Base-by-base conservation (phyloP, 306 rosid genomes). In the Prunus mume region DNA sequence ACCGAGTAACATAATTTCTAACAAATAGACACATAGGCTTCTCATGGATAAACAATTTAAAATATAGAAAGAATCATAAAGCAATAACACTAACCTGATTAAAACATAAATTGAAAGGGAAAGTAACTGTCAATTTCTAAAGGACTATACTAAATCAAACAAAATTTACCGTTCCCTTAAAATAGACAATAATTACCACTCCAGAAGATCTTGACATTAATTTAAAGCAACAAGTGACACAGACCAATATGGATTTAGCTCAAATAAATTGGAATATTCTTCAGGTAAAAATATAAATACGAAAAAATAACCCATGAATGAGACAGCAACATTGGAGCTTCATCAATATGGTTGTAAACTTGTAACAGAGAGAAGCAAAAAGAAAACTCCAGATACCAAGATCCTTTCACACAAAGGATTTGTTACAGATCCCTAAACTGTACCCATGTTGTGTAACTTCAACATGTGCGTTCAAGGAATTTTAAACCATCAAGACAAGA, bases 381-480 rank as follows among this genome's bases (percentile, higher is more conserved):
- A 24, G 65, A 14, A 63, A 63, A 30, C 15, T 62, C 13, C 45
- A 67, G 50, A 32, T 71, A 32, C 49, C 75, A 71, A 71, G 30
- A 34, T 64, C 30, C 34, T 54, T 32, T 55, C 27, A 66, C 32
- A 66, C 20, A 24, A 20, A 38, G 28, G 50, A 3, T 18, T 32
- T 15, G 46, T 28, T 38, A 27, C 12, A 65, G 19, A 19, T 19
- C 51, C 70, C 27, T 34, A 65, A 15, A 24, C 47, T 14, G 24
- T 34, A 64, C 20, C 15, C 10, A 22, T 30, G 20, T 30, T 27
- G 50, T 65, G 25, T 12, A 65, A 38, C 49, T 10, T 32, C 25
- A 38, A 65, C 70, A 65, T 9, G 51, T 19, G 49, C 28, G 0
- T 12, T 38, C 8, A 34, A 11, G 25, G 70, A 65, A 65, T 19